Base-by-base conservation (phyloP, 306 rosid genomes). In the Lathyrus sativus region DNA sequence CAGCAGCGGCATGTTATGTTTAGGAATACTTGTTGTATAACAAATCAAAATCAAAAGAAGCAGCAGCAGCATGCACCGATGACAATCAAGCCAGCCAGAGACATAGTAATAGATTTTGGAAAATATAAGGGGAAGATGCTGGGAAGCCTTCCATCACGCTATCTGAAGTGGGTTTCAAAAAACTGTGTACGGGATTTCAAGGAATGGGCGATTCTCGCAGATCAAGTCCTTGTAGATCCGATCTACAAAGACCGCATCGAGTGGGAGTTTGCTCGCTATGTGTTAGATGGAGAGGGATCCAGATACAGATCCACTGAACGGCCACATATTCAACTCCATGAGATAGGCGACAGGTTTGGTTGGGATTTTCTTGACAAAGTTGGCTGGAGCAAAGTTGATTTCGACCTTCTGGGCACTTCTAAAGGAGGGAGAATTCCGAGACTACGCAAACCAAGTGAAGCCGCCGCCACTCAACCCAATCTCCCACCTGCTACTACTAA, bases 91-190 rank as follows among this genome's bases (percentile, higher is more conserved):
- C 14, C 9, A 8, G 37, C 60, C 0, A 46, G 85, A 50, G 93
- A 89, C 79, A 84, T 84, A 37, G 73, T 73, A 15, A 80, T 85
- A 6, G 82, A 82, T 49, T 87, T 89, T 55, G 86, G 91, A 11
- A 85, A 80, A 63, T 67, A 85, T 83, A 83, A 89, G 63, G 96
- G 93, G 17, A 87, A 76, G 35, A 85, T 85, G 89, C 58, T 89
- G 0, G 96, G 93, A 29, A 48, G 77, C 39, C 78, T 89, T n/a
- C 93, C 93, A 12, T 82, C 91, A 2, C 29, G 18, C 46, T 89
- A 89, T 74, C 96, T 89, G 39, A 81, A 62, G 63, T 89, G 89
- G 96, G 78, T 89, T 35, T 83, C 87, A 33, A 74, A 72, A 19
- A 89, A 79, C 15, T 79, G n/a, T n/a, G n/a, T 87, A 18, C 79